Conservation (phyloP, 2,329 filamentous ascomycete genomes). For the Rutstroemia sp. region DNA sequence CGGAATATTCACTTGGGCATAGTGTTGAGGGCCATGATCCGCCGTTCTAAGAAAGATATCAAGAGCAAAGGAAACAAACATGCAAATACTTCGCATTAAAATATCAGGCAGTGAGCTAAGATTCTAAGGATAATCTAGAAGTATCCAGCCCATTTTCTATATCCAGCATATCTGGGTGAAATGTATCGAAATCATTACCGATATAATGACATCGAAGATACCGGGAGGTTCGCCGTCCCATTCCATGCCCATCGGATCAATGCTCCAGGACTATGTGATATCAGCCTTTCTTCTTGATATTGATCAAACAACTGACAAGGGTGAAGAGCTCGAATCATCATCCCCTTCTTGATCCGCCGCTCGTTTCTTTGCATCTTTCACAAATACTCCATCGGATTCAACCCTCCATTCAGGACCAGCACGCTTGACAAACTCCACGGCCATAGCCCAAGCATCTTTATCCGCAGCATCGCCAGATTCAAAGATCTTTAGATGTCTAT, state of each 20-base stretch:
- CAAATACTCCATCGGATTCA: constrained; percentile 39
- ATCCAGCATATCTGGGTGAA: not conserved
- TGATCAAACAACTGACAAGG: constrained; percentile 24
- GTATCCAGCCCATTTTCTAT: not conserved
- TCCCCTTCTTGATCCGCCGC: not conserved
- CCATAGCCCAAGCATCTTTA: constrained; percentile 39
- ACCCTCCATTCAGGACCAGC: constrained; percentile 37
- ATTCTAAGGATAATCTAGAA: not conserved
- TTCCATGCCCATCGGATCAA: constrained; percentile 26
- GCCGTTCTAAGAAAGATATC: no score
- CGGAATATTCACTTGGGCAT: no score
- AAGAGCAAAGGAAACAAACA: no score
- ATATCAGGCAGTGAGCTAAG: not conserved
- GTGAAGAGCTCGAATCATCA: not conserved
- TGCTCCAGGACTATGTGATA: constrained; percentile 15
- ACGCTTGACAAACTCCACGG: constrained; percentile 34
- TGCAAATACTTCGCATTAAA: no score
- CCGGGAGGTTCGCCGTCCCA: constrained; percentile 21
- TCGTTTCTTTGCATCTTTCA: constrained; percentile 23
- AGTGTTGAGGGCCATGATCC: no score
- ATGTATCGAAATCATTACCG: not conserved
- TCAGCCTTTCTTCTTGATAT: constrained; percentile 6
- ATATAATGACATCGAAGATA: constrained; percentile 21
- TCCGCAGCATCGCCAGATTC: constrained; percentile 43
- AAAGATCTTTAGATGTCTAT: constrained; percentile 39